phyloP scores from a whole-genome alignment of 352 stramenopile species.

The Phytophthora cryptogea region DNA sequence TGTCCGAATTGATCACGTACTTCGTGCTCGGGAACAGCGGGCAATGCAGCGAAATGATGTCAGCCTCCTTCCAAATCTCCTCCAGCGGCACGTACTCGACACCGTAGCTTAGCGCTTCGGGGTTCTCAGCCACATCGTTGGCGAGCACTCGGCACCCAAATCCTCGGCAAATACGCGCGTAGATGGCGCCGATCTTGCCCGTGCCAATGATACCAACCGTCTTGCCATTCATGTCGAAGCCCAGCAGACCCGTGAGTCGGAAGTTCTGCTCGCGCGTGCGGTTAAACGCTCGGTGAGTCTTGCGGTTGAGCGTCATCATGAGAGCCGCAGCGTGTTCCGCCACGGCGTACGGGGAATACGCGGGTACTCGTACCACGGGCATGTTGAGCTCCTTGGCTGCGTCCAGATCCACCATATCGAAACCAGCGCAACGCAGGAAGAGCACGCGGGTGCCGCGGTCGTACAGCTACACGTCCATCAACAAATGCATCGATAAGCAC shows the following conservation, averaged over 20 bases:
- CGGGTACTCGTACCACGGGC: background rate
- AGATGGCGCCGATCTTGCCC: conserved; percentile 35
- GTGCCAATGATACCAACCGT: conserved; percentile 56
- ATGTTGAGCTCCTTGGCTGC: background rate
- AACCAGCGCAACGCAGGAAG: conserved; percentile 72
- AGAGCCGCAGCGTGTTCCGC: conserved; percentile 40
- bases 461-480: conserved; percentile 30
- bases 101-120: conserved; percentile 23
- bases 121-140: conserved; percentile 47
- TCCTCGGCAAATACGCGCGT: conserved; percentile 37
- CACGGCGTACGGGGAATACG: background rate
- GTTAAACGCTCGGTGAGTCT: conserved; percentile 60
- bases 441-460: conserved; percentile 57
- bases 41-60: conserved; percentile 67
- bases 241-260: conserved; percentile 46
- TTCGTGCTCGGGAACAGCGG: conserved; percentile 43
- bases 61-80: conserved; percentile 51
- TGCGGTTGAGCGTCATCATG: conserved; percentile 74
- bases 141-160: conserved; percentile 32
- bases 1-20: conserved; percentile 78
- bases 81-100: conserved; percentile 41
- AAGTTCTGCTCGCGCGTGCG: conserved; percentile 69
- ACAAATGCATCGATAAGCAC: background rate
- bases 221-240: conserved; percentile 67
- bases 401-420: conserved; percentile 59